Percentiles rank a stretch among this genome's conserved stretches.
These are phyloP conservation scores for Escallonia herrerae DNA, from an alignment of 129 eudicot species.

Conservation along the genomic window DNA sequence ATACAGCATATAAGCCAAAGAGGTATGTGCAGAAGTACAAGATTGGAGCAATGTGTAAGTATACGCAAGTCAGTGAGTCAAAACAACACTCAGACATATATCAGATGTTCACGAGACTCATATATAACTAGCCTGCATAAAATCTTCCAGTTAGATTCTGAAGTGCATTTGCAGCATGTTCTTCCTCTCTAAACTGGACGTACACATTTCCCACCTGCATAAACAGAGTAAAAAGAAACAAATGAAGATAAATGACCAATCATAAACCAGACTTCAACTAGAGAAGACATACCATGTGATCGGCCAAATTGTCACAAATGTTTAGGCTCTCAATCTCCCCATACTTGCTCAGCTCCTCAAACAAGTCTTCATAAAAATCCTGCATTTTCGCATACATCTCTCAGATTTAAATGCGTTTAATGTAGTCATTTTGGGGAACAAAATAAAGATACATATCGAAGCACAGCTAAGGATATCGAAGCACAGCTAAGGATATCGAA, in stretches of 20 bases:
- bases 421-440: no score
- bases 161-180: conserved; percentile 83
- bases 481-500: no score
- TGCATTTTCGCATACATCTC: conserved; percentile 17
- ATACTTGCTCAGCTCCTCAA: conserved; percentile 89
- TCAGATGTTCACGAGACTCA: no score
- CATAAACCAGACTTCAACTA: neutral
- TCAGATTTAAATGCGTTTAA: neutral
- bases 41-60: no score
- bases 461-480: no score
- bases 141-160: conserved; percentile 83
- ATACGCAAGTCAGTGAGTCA: no score
- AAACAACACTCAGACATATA: no score
- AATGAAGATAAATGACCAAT: neutral
- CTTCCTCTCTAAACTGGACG: conserved; percentile 97
- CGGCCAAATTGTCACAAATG: conserved; percentile 94
- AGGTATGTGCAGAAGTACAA: no score
- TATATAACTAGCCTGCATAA: conserved; percentile 54
- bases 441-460: no score
- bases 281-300: conserved; percentile 72
- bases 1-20: no score
- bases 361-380: conserved; percentile 93
- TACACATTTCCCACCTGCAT: conserved; percentile 89
- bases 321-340: conserved; percentile 95
- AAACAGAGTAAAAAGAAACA: neutral